Conservation (phyloP, 805 yeast genomes). For the Brettanomyces anomalus region DNA sequence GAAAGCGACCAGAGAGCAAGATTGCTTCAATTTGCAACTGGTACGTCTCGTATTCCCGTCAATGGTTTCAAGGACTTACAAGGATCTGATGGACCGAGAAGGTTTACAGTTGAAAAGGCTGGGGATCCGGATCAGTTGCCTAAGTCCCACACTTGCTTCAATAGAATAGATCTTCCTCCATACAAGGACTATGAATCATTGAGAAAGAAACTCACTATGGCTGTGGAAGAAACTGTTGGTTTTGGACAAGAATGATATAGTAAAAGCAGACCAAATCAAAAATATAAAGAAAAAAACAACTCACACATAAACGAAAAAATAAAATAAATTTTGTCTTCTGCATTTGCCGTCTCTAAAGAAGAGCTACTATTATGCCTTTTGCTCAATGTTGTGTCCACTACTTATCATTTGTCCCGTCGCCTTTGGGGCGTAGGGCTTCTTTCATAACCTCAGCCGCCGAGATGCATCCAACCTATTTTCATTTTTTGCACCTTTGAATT, state of each 20-base stretch:
- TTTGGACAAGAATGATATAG: constrained; percentile 82
- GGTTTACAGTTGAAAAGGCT: constrained; percentile 97
- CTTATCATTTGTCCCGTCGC: too few species aligned
- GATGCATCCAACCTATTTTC: too few species aligned
- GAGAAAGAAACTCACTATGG: constrained; percentile 85
- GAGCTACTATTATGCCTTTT: too few species aligned
- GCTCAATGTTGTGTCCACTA: too few species aligned
- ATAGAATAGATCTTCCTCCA: constrained; percentile 96
- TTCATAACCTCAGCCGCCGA: too few species aligned
- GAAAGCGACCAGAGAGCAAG: constrained; percentile 95
- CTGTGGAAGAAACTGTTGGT: constrained; percentile 98
- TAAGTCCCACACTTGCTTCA: constrained; percentile 97
- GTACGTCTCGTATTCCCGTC: constrained; percentile 98
- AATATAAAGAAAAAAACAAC: background rate
- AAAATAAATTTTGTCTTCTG: too few species aligned
- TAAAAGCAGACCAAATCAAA: too few species aligned
- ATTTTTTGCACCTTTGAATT: too few species aligned
- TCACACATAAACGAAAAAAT: background rate
- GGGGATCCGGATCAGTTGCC: constrained; percentile 92
- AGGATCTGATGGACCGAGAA: constrained; percentile 98
- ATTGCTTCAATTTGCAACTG: constrained; percentile 93
- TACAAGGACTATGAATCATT: constrained; percentile 75
- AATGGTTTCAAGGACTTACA: constrained; percentile 98
- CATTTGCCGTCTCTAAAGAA: too few species aligned
- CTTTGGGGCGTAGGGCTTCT: too few species aligned